Base-by-base conservation (phyloP, 2,329 filamentous ascomycete genomes). In the Colletotrichum navitas region DNA sequence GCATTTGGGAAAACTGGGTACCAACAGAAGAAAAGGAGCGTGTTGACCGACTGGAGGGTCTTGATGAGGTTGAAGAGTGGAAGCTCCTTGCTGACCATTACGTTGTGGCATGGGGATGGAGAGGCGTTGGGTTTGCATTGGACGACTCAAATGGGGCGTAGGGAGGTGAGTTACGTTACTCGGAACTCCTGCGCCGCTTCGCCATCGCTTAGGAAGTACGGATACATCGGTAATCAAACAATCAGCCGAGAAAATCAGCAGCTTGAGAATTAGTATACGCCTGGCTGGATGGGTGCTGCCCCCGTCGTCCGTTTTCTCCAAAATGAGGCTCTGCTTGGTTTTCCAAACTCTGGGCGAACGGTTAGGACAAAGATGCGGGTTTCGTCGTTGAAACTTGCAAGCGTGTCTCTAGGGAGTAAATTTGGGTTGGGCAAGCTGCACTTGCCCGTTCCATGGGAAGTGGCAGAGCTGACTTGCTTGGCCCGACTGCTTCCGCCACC, bases 51-150 rank as follows among this genome's bases (percentile, higher is more conserved):
- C 80, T 98, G 34, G 95, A 99, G 80, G 94, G 96, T 77, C 81
- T 99, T 73, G 96, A 99, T 82, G 96, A 99, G 82, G 88, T 98
- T 32, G 96, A 99, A 81, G 96, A 99, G 83, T 97, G 96, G 92
- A 87, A 92, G 77, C 81, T 99, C 75, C 82, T 99, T 76, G 93
- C 94, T 0, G 89, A 88, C 74, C 96, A 99, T 84, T 99, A 99
- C 78, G 91, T 95, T 74, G 88, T 99, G 54, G 91, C 90, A 5
- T 98, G 95, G 95, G 96, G 91, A 1, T 97, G 93, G 89, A 91
- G 89, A 76, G 89, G 90, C 41, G 79, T 77, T 1, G 81, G 78
- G 8, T 81, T 84, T 51, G 74, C 74, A 16, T n/a, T 68, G 54
- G 47, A 49, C n/a, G 52, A 60, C 56, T 43, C 62, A 5, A 43